Base-by-base conservation (phyloP, 2,329 filamentous ascomycete species). In the Blastomyces emzantsi region DNA sequence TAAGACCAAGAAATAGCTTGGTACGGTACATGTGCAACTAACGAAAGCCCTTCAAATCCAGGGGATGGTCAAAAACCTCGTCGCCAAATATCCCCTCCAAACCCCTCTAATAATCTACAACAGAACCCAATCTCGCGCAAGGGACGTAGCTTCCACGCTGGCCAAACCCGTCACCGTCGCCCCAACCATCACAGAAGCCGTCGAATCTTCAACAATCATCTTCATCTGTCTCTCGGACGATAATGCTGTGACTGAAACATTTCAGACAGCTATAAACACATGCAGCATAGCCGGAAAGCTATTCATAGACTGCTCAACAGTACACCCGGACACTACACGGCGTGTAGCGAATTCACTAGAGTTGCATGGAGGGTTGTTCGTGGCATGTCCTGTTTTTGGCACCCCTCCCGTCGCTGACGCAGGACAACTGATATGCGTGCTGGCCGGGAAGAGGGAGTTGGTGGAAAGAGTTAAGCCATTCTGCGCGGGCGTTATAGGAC, bases 1-100 rank as follows among this genome's bases (percentile, higher is more conserved):
- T n/a, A n/a, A n/a, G n/a, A n/a, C 30, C 3, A 47, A n/a, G 7
- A 47, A 47, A 47, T 47, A 22, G 8, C 45, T 22, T 47, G 7
- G 33, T 8, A 33, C 19, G 7, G 33, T 8, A 33, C 19, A 22
- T 7, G 36, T 33, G 9, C 22, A n/a, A 56, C 47, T 55, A 54
- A 61, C 30, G 5, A n/a, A 43, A 17, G 7, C 39, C n/a, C 54
- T 17, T 55, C 22, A 25, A 41, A 56, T 57, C 19, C 65, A 91
- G 88, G 90, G 88, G 67, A 95, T 96, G 90, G 85, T 82, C 77
- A 89, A 87, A 76, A 96, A 96, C 73, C 80, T 97, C 47, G 86
- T 89, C 11, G 82, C 88, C 71, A 96, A 96, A 73, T 90, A 85
- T 39, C 79, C 83, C 41, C 84, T 92, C 36, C 81, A 86, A 33